phyloP scores from a whole-genome alignment of 345 rosid genomes.

The Trapa incisa region DNA sequence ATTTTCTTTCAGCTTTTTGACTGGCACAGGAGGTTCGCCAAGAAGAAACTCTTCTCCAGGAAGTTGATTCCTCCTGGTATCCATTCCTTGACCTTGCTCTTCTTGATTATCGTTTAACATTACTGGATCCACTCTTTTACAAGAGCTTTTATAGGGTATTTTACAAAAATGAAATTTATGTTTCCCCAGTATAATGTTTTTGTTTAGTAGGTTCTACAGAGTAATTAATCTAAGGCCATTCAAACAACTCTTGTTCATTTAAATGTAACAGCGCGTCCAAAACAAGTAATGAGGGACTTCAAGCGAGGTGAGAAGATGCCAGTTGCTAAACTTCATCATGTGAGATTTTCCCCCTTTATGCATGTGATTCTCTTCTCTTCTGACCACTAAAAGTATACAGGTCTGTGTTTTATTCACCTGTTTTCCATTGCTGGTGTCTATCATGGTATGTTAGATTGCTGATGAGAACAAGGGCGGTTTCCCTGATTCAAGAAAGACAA shows the following conservation, averaged over 20 bases:
- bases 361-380: not conserved
- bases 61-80: constrained; percentile 72
- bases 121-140: not conserved
- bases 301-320: constrained; percentile 84
- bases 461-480: constrained; percentile 71
- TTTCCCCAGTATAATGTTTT: not conserved
- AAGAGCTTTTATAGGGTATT: not conserved
- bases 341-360: constrained; percentile 13
- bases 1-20: constrained; percentile 84
- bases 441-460: constrained; percentile 41
- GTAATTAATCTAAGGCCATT: not conserved
- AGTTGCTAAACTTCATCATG: constrained; percentile 57
- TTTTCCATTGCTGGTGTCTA: constrained; percentile 10
- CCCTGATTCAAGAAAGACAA: constrained; percentile 24
- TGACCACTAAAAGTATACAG: not conserved
- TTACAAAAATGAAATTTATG: not conserved
- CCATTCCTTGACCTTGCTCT: not conserved
- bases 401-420: constrained; percentile 4
- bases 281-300: constrained; percentile 48
- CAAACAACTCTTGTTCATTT: not conserved
- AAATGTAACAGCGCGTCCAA: constrained; percentile 33
- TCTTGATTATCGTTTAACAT: not conserved
- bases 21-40: constrained; percentile 76
- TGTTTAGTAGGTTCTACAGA: not conserved
- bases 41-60: constrained; percentile 68